These are phyloP conservation scores for Astrocystis sublimbata DNA, from an alignment of 495 filamentous ascomycete species.

Conservation along the genomic window DNA sequence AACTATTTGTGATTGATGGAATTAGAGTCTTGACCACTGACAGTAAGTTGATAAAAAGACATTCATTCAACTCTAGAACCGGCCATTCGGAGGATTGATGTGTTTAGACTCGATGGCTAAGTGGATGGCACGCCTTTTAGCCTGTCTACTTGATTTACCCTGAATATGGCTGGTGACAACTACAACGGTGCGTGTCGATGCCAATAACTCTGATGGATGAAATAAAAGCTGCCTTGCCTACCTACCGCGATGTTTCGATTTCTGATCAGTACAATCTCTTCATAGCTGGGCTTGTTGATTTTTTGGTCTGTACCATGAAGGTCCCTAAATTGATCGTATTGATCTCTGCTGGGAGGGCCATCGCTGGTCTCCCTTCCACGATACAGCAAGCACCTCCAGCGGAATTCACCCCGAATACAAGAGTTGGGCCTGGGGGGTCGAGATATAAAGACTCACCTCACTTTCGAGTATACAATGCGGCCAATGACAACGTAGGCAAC, in stretches of 20 bases:
- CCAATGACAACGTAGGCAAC: conserved; percentile 30
- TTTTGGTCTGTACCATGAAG: background rate
- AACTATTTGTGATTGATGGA: too few species aligned
- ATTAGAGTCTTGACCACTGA: too few species aligned
- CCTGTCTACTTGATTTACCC: background rate
- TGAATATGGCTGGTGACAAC: background rate
- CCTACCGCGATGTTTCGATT: background rate
- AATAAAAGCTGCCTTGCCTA: background rate
- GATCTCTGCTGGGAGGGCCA: background rate
- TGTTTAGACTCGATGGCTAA: background rate
- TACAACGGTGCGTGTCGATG: background rate
- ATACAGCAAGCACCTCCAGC: conserved; percentile 29
- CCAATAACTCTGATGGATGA: background rate
- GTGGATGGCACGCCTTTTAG: background rate
- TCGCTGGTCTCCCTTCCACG: conserved; percentile 19
- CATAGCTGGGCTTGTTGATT: background rate
- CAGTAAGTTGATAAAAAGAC: background rate
- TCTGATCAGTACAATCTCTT: background rate
- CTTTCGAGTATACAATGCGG: conserved; percentile 44
- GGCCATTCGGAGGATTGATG: background rate
- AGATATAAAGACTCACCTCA: conserved; percentile 46
- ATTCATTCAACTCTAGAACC: background rate
- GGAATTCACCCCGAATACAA: conserved; percentile 42
- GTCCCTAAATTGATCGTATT: background rate
- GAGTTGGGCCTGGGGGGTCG: conserved; percentile 38